phyloP scores from a whole-genome alignment of 2,329 filamentous ascomycete species.

The Bipolaris cookei region DNA sequence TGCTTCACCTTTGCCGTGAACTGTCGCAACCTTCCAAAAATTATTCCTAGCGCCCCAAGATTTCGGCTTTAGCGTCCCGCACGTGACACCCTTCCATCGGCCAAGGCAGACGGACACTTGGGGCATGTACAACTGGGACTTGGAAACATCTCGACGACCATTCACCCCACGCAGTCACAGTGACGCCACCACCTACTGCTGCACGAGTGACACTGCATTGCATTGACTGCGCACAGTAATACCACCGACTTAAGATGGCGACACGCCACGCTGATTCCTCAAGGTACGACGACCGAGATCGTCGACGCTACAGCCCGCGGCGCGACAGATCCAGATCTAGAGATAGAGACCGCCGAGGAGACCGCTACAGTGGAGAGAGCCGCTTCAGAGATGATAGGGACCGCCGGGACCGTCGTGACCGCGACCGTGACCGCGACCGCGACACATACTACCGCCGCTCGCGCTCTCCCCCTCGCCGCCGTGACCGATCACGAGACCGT shows the following conservation, averaged over 20 bases:
- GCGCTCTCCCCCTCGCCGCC: constrained; percentile 13
- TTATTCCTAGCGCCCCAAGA: constrained; percentile 32
- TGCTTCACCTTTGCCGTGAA: constrained; percentile 7
- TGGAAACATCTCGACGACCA: constrained; percentile 1
- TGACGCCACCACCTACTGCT: constrained; percentile 1
- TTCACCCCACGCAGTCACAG: constrained; percentile 8
- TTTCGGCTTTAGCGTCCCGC: constrained; percentile 28
- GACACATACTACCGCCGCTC: constrained; percentile 12
- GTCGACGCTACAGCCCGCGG: constrained; percentile 47
- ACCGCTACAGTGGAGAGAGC: constrained; percentile 55
- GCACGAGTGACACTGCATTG: constrained; percentile 5
- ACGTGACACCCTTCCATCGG: constrained; percentile 18
- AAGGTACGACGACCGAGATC: constrained; percentile 57
- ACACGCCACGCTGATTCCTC: constrained; percentile 75
- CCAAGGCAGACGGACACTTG: constrained; percentile 13
- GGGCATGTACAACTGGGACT: constrained; percentile 1
- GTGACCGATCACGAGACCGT: constrained; percentile 41
- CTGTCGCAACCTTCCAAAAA: constrained; percentile 27
- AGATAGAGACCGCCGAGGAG: constrained; percentile 32
- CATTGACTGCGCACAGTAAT: constrained; percentile 30
- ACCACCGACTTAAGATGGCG: constrained; percentile 44
- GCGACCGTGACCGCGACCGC: constrained; percentile 46
- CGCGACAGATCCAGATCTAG: constrained; percentile 26
- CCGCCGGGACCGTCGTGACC: constrained; percentile 60
- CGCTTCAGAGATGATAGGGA: constrained; percentile 56